Base-by-base conservation (phyloP, 768 basidiomycete species). In the Termitomyces sp. region DNA sequence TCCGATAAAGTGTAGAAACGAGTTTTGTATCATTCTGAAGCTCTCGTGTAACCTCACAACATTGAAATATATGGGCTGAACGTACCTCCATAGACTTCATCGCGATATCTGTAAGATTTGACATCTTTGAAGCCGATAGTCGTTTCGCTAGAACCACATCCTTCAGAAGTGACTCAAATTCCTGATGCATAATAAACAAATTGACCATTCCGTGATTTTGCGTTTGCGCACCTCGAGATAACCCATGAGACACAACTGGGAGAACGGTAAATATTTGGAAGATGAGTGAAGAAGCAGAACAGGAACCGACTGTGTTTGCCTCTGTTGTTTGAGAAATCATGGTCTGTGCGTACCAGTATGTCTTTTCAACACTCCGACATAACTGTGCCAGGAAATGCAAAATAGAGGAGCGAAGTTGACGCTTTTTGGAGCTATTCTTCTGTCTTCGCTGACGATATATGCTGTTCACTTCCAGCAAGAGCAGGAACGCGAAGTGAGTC, bases 391-490 rank as follows among this genome's bases (percentile, higher is more conserved):
- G 45, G 57, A 42, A 59, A 77, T 89, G 91, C 87, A 65, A 72
- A 83, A 66, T 74, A 77, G 82, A 58, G 76, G 77, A 59, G 90
- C 94, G 20, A 92, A 89, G 70, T 73, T 80, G 42, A 91, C 92
- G 1, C 78, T 97, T n/a, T 73, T 76, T 34, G 80, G 78, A 26
- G 85, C 94, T 5, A 70, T 90, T 51, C 64, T 79, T 7, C 65
- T 88, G 51, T 84, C 90, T 13, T 78, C 79, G 2, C 70, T 87
- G 37, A 90, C 88, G 28, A 83, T 98, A 70, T 96, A 87, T 84
- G 91, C 84, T 20, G 94, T 98, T 31, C 95, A 98, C 69, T 88
- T 80, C 65, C 83, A 94, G 55, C 94, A 98, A 68, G 75, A 80
- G 16, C 82, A 84, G 65, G 94, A 98, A 71, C 86, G 87, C 56